Evolutionary conservation across 306 rosid genomes (phyloP).

Genomic region (Begonia masoniana): DNA sequence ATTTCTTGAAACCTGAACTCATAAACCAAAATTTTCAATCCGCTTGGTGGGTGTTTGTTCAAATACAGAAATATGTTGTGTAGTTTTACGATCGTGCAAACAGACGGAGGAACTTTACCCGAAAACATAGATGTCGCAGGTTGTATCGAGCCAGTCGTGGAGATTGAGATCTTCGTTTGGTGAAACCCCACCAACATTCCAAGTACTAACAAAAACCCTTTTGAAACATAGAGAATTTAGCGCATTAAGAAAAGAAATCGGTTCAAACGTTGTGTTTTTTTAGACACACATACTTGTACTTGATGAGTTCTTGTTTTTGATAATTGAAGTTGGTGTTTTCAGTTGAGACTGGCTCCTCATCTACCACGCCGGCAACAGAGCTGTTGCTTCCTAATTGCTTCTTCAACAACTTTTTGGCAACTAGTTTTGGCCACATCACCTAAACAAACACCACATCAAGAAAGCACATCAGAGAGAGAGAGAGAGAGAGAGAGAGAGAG

Average conservation of each 20-base stretch:
- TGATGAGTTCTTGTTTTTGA: no score
- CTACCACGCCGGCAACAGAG: constrained; percentile 58
- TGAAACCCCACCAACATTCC: constrained; percentile 89
- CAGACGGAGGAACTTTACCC: constrained; percentile 32
- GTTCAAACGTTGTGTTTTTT: constrained; percentile 24
- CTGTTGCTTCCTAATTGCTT: constrained; percentile 61
- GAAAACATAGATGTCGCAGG: constrained; percentile 72
- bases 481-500: background rate
- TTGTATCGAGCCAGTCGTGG: constrained; percentile 45
- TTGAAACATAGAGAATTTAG: constrained; percentile 10
- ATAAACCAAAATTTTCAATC: background rate
- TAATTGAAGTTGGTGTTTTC: background rate
- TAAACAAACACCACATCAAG: constrained; percentile 5
- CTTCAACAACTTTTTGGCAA: constrained; percentile 65
- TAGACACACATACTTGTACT: constrained; percentile 12
- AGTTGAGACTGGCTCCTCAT: background rate
- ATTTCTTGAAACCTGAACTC: constrained; percentile 73
- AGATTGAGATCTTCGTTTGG: constrained; percentile 48
- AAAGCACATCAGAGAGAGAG: constrained; percentile 4
- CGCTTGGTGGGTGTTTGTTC: no score
- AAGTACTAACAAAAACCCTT: constrained; percentile 74
- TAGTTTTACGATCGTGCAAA: background rate
- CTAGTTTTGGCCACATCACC: constrained; percentile 82
- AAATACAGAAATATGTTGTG: no score
- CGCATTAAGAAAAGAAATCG: constrained; percentile 5